These are phyloP conservation scores for Fulvia fulva DNA, from an alignment of 2,329 filamentous ascomycete genomes.

Conservation along the genomic window DNA sequence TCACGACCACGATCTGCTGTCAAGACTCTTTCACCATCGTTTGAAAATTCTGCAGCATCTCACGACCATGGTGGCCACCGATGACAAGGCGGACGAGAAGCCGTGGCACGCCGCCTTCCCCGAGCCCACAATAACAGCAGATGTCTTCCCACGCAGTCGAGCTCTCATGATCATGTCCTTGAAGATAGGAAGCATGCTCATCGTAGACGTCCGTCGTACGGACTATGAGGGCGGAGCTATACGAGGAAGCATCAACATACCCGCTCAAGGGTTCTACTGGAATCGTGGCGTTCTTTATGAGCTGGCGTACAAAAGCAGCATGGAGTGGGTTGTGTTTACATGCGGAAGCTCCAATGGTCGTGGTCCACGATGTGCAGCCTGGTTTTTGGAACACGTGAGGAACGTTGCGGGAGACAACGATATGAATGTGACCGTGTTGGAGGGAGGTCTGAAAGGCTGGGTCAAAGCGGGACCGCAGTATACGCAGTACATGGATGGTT, in stretches of 20 bases:
- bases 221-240: constrained; percentile 47
- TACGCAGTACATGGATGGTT: constrained; percentile 40
- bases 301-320: constrained; percentile 42
- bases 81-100: constrained; percentile 10
- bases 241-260: constrained; percentile 45
- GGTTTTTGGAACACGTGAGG: constrained; percentile 35
- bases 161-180: constrained; percentile 36
- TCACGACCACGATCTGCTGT: neutral
- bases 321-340: constrained; percentile 46
- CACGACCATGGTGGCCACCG: constrained; percentile 30
- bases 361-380: constrained; percentile 34
- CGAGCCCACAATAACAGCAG: constrained; percentile 36
- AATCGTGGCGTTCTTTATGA: constrained; percentile 44
- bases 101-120: constrained; percentile 44
- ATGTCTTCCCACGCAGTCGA: constrained; percentile 37
- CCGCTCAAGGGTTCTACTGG: constrained; percentile 47
- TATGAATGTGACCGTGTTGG: constrained; percentile 41
- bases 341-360: constrained; percentile 37
- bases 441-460: constrained; percentile 45
- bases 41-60: constrained; percentile 11
- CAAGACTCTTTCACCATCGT: neutral
- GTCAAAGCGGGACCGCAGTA: constrained; percentile 40
- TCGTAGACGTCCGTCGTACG: constrained; percentile 45
- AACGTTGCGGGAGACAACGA: constrained; percentile 34
- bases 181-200: constrained; percentile 37